Evolutionary conservation across 148 eudicot genomes (phyloP).

Genomic region (Rhododendron ovatum): DNA sequence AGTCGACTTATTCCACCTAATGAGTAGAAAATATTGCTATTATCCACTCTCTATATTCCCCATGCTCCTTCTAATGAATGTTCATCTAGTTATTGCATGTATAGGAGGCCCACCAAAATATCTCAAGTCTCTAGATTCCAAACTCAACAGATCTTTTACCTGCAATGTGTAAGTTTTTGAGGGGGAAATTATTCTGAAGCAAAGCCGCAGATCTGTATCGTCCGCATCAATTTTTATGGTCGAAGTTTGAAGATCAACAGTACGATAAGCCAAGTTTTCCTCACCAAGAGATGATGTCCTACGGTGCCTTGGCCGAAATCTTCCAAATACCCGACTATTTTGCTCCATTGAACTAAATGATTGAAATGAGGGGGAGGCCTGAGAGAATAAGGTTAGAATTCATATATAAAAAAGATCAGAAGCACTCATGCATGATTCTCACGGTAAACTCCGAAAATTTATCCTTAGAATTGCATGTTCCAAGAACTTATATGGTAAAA

Average conservation of each 20-base stretch:
- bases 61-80: background rate
- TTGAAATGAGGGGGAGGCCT: conserved; percentile 59
- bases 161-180: conserved; percentile 80
- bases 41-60: background rate
- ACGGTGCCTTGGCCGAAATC: conserved; percentile 68
- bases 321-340: conserved; percentile 70
- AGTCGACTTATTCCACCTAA: background rate
- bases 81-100: conserved; percentile 3
- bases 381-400: conserved; percentile 14
- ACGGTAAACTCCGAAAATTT: background rate
- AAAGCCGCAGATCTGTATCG: conserved; percentile 81
- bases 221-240: conserved; percentile 89
- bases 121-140: background rate
- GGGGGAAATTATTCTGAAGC: conserved; percentile 92
- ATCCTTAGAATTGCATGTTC: background rate
- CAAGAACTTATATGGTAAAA: background rate
- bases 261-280: conserved; percentile 55
- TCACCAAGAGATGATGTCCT: conserved; percentile 62
- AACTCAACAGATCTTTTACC: conserved; percentile 33
- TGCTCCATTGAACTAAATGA: conserved; percentile 43
- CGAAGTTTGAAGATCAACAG: conserved; percentile 83
- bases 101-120: background rate
- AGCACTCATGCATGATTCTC: background rate
- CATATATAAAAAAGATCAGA: background rate
- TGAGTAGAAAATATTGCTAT: background rate